phyloP scores from a whole-genome alignment of 2,329 filamentous ascomycete genomes.

The Hypoxylon sp. region DNA sequence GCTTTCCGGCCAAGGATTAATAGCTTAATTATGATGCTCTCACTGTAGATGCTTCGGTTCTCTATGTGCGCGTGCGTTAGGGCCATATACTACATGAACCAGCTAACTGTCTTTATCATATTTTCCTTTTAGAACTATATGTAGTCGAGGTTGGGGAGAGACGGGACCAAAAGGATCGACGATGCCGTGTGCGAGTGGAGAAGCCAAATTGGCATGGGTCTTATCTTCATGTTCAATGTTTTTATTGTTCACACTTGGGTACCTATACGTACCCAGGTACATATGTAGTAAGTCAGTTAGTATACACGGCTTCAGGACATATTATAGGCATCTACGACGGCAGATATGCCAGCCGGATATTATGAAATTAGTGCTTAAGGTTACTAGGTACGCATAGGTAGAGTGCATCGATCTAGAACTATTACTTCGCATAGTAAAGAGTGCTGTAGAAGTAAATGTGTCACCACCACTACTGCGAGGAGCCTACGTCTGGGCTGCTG shows the following conservation, averaged over 20 bases:
- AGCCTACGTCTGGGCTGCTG: constrained; percentile 35
- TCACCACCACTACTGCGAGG: constrained; percentile 33
- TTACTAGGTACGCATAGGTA: too few species aligned
- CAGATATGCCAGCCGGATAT: constrained; percentile 22
- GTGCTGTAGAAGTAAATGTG: constrained; percentile 28
- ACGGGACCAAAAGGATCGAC: constrained; percentile 28
- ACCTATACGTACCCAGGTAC: neutral
- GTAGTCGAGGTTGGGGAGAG: neutral
- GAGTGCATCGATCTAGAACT: too few species aligned
- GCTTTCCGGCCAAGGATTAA: neutral
- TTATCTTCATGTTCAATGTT: too few species aligned
- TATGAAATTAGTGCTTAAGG: neutral
- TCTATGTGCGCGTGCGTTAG: too few species aligned
- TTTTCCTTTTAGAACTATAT: neutral
- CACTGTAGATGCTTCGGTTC: too few species aligned
- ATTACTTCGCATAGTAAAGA: constrained; percentile 4
- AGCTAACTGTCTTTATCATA: constrained; percentile 11
- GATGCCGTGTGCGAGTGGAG: constrained; percentile 8
- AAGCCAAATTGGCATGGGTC: constrained; percentile 9
- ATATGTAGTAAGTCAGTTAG: too few species aligned
- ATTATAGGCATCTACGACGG: constrained; percentile 1
- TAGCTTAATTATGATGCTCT: constrained; percentile 11
- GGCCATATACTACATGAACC: constrained; percentile 1
- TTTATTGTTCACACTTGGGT: too few species aligned
- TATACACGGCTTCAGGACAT: too few species aligned